Percentiles rank a stretch among this genome's conserved stretches.
phyloP scores from a whole-genome alignment of 1,139 yeast genomes.

The Candida albicans region DNA sequence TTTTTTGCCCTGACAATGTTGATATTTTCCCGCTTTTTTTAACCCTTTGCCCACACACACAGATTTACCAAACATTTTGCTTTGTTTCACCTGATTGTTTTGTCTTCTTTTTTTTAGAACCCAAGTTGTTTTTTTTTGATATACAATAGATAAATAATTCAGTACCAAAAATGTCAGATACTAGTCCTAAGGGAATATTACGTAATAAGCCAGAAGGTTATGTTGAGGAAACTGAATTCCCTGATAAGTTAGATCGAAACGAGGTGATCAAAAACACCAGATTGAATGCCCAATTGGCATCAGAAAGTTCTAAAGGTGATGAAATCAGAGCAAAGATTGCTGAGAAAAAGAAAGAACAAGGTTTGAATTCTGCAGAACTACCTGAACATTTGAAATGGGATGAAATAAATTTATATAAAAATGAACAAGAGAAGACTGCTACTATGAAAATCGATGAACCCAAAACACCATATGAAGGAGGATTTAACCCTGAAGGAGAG shows the following conservation, averaged over 20 bases:
- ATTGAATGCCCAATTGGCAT: constrained; percentile 38
- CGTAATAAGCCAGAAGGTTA: constrained; percentile 32
- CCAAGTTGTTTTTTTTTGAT: too few relatives aligned
- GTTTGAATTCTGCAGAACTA: constrained; percentile 6
- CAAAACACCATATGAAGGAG: constrained; percentile 95
- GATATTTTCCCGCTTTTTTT: too few relatives aligned
- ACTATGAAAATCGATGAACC: constrained; percentile 94
- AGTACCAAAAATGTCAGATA: constrained; percentile 17
- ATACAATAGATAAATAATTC: too few relatives aligned
- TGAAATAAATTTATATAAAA: constrained; percentile 62
- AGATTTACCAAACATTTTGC: too few relatives aligned
- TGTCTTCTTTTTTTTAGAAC: too few relatives aligned
- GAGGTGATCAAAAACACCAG: constrained; percentile 47
- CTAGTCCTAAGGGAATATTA: constrained; percentile 44
- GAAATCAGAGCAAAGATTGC: constrained; percentile 41
- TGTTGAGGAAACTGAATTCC: constrained; percentile 12
- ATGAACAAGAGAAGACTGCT: constrained; percentile 69
- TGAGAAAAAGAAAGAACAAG: constrained; percentile 16
- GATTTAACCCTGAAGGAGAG: constrained; percentile 80
- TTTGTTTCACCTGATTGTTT: too few relatives aligned
- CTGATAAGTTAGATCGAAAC: constrained; percentile 40
- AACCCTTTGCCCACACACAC: too few relatives aligned
- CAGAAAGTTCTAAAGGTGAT: constrained; percentile 34
- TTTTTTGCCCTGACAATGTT: too few relatives aligned
- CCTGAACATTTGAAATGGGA: constrained; percentile 62